Conservation (phyloP, 1,284 basidiomycete genomes). For the Trametes polyzona region DNA sequence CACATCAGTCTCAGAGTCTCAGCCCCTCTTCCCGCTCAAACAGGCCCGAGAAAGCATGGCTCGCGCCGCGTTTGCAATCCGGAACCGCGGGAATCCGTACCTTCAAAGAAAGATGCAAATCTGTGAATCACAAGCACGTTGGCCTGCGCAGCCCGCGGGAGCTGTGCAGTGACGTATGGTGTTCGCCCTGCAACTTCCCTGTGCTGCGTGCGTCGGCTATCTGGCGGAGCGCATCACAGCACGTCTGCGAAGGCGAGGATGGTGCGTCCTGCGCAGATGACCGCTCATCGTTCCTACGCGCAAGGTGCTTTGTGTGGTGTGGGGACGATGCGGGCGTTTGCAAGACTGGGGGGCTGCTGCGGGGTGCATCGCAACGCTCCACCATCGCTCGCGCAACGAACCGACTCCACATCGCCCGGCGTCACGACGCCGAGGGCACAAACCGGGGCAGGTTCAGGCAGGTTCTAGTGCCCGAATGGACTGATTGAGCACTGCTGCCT, state of each 20-base stretch:
- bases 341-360: neutral
- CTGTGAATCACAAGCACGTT: neutral
- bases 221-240: neutral
- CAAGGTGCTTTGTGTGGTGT: too few relatives aligned
- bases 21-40: too few relatives aligned
- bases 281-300: neutral
- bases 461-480: neutral
- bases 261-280: slow-evolving; percentile 1
- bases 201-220: neutral
- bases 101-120: too few relatives aligned
- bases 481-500: neutral
- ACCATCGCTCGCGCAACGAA: slow-evolving; percentile 5
- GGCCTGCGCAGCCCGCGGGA: neutral
- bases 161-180: slow-evolving; percentile 13
- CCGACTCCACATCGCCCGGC: slow-evolving; percentile 9
- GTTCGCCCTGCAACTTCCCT: neutral
- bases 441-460: neutral
- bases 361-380: slow-evolving; percentile 11
- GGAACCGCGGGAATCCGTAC: too few relatives aligned
- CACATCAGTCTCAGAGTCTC: too few relatives aligned
- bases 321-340: neutral
- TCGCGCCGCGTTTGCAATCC: too few relatives aligned
- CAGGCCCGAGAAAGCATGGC: too few relatives aligned
- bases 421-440: neutral
- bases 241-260: slow-evolving; percentile 6